Evolutionary conservation across 768 basidiomycete genomes (phyloP).

Genomic region (Rubroboletus satanas): DNA sequence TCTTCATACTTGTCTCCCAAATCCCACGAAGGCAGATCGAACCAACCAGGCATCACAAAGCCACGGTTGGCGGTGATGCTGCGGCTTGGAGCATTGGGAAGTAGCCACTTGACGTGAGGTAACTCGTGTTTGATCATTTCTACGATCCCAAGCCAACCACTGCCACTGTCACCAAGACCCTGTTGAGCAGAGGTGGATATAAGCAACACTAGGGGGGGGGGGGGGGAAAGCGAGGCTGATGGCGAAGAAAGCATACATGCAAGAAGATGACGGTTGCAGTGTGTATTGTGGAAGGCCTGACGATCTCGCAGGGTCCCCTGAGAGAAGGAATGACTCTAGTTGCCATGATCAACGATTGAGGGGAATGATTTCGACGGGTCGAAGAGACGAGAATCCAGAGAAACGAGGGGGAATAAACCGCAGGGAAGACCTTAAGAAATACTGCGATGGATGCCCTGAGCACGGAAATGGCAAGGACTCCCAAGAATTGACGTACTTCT

Average conservation of each 20-base stretch:
- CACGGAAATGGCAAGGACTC: not conserved
- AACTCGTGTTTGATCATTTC: slow-evolving; percentile 59
- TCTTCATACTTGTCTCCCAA: slow-evolving; percentile 60
- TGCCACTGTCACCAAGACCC: slow-evolving; percentile 74
- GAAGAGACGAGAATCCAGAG: not conserved
- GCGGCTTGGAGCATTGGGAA: slow-evolving; percentile 38
- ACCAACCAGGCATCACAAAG: slow-evolving; percentile 73
- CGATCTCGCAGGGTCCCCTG: slow-evolving; percentile 39
- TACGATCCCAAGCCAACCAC: slow-evolving; percentile 76
- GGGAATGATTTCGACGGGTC: not conserved
- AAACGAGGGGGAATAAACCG: not conserved
- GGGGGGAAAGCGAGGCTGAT: not conserved
- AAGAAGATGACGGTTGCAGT: slow-evolving; percentile 87
- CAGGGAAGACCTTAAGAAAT: slow-evolving; percentile 5
- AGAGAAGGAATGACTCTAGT: slow-evolving; percentile 19
- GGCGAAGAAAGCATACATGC: slow-evolving; percentile 54
- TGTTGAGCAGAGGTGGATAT: slow-evolving; percentile 24
- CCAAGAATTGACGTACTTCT: slow-evolving; percentile 1
- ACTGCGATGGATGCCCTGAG: slow-evolving; percentile 3
- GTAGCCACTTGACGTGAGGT: slow-evolving; percentile 82
- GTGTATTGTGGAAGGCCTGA: slow-evolving; percentile 59
- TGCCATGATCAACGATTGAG: slow-evolving; percentile 7
- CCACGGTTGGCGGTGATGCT: slow-evolving; percentile 76
- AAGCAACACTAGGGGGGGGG: slow-evolving; percentile 2
- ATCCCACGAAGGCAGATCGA: slow-evolving; percentile 69